Percentiles rank a stretch among this genome's conserved stretches.
Evolutionary conservation across 768 basidiomycete species (phyloP).

Genomic region (Mycena pura): DNA sequence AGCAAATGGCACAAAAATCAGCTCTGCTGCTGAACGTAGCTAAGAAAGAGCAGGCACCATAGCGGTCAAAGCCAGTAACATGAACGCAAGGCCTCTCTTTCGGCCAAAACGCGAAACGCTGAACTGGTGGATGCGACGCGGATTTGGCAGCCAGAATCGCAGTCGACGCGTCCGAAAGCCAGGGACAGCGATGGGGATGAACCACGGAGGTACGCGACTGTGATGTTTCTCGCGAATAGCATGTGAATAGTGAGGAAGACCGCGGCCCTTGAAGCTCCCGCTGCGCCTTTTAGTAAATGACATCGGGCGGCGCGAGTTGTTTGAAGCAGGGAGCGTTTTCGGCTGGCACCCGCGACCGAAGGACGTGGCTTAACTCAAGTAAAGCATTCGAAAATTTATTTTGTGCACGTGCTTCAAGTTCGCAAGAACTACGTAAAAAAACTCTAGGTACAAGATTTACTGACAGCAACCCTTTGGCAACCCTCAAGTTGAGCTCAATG

Average conservation of each 20-base stretch:
- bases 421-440: background rate
- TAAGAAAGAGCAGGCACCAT: slow-evolving; percentile 41
- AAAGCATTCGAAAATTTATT: background rate
- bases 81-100: slow-evolving; percentile 40
- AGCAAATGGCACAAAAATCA: background rate
- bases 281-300: slow-evolving; percentile 29
- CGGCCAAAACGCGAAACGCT: slow-evolving; percentile 64
- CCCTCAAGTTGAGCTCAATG: slow-evolving; percentile 43
- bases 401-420: too few relatives aligned
- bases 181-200: slow-evolving; percentile 65
- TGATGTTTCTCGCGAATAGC: slow-evolving; percentile 72
- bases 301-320: too few relatives aligned
- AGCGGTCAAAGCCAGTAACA: slow-evolving; percentile 11
- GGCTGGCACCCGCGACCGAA: background rate
- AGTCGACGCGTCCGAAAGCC: slow-evolving; percentile 61
- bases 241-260: slow-evolving; percentile 48
- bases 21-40: background rate
- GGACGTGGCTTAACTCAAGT: background rate
- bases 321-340: background rate
- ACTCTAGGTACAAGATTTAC: slow-evolving; percentile 13
- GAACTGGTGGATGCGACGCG: slow-evolving; percentile 63
- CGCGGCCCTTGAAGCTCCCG: slow-evolving; percentile 19
- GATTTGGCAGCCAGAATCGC: slow-evolving; percentile 66
- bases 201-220: slow-evolving; percentile 61
- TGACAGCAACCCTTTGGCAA: background rate